Conservation (phyloP, 129 eudicot species). For the Flaveria trinervia region DNA sequence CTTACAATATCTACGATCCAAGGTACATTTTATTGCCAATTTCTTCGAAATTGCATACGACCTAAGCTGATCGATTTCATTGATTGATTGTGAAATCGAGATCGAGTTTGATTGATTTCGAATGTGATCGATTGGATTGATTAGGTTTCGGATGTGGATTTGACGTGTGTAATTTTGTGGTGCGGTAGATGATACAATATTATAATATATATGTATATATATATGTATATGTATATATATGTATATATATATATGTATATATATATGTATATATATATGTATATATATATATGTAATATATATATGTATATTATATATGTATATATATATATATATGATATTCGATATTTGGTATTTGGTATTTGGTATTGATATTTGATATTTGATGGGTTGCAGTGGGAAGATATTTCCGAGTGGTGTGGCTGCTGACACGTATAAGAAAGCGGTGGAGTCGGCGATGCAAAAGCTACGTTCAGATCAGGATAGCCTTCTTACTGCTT, state of each 20-base stretch:
- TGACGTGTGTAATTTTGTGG: no score
- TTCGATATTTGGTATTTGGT: background rate
- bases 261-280: no score
- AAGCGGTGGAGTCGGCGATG: constrained; percentile 92
- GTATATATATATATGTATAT: no score
- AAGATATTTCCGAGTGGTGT: constrained; percentile 80
- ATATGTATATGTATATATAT: no score
- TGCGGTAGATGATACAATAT: no score
- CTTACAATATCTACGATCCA: constrained; percentile 77
- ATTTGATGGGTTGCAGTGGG: constrained; percentile 49
- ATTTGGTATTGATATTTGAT: background rate
- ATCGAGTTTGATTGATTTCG: no score
- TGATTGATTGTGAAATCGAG: background rate
- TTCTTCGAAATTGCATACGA: background rate
- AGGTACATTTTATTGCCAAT: constrained; percentile 26
- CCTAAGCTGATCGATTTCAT: background rate
- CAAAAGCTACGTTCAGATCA: constrained; percentile 54
- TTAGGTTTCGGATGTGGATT: no score
- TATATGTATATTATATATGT: no score
- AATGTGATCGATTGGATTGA: no score
- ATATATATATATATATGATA: background rate
- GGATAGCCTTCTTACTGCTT: constrained; percentile 18
- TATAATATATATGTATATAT: no score
- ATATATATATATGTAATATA: no score
- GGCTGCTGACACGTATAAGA: constrained; percentile 72